A percentile compares a stretch with the other conserved stretches of the same genome.
These are phyloP conservation scores for Eremothecium cymbalariae DNA, from an alignment of 1,139 yeast species.

Conservation along the genomic window DNA sequence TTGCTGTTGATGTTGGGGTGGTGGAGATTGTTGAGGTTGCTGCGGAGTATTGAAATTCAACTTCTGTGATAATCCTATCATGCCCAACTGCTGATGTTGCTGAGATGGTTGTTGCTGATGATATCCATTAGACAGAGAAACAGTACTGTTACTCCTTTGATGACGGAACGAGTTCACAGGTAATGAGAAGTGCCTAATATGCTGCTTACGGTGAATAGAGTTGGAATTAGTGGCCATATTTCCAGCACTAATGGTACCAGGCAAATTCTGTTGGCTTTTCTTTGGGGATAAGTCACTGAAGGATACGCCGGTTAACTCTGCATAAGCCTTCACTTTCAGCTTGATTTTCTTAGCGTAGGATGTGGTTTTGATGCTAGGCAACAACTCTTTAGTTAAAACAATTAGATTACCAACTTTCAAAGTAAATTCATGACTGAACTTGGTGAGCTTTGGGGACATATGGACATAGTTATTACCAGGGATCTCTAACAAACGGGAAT, in stretches of 20 bases:
- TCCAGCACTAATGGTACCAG: conserved; percentile 7
- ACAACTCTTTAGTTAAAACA: conserved; percentile 30
- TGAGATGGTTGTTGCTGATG: conserved; percentile 13
- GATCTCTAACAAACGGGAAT: conserved; percentile 33
- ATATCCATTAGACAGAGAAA: conserved; percentile 19
- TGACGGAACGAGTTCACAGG: conserved; percentile 24
- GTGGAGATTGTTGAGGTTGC: conserved; percentile 4
- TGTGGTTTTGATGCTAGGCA: conserved; percentile 36
- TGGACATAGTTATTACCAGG: conserved; percentile 38
- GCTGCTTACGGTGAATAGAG: conserved; percentile 18
- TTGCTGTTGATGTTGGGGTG: conserved; percentile 3
- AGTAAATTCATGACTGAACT: conserved; percentile 26
- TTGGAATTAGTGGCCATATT: conserved; percentile 5
- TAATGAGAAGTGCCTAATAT: conserved; percentile 29
- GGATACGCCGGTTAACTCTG: conserved; percentile 26
- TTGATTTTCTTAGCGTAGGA: conserved; percentile 38
- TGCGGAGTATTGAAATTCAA: conserved; percentile 9
- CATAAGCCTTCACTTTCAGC: conserved; percentile 31
- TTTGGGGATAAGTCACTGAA: conserved; percentile 19
- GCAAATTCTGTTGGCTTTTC: conserved; percentile 8
- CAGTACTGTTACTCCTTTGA: conserved; percentile 28
- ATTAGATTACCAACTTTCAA: conserved; percentile 26
- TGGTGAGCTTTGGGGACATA: conserved; percentile 11
- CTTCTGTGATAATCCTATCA: conserved; percentile 9
- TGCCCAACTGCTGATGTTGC: conserved; percentile 12